Base-by-base conservation (phyloP, 257 asterid species). In the Scutellaria galericulata region DNA sequence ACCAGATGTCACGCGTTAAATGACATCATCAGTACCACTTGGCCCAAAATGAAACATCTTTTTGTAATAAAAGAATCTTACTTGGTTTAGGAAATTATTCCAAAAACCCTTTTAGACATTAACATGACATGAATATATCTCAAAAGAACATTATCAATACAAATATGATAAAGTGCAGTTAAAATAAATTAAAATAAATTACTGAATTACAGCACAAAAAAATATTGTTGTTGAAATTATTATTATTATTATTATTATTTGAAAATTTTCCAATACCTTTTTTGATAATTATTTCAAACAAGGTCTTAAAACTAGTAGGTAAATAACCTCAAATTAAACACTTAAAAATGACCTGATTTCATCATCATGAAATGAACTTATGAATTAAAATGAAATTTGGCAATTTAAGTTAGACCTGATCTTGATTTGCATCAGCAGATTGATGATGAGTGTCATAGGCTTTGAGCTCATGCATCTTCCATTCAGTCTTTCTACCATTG, bases 401-500 rank as follows among this genome's bases (percentile, higher is more conserved):
- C 3, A 31, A 31, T 31, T 1, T 48, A 42, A 40, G 7, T 2
- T 10, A 24, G 11, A 70, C 75, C 68, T 58, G 18, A 18, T 18
- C 59, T 9, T 8, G 46, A 56, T 70, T 35, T 40, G 45, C 74
- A 56, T 14, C 37, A 47, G 61, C 9, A 27, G 50, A 24, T 45
- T 46, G 8, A 48, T 47, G 27, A 10, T 48, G 8, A 35, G 6
- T 6, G 11, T 39, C 71, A 48, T 15, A 51, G 7, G 58, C 20
- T 39, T 74, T 74, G 11, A 66, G 66, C 41, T 74, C 79, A 20
- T 74, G 66, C 79, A 74, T 74, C 11, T 74, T 74, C 79, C 79
- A 66, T 4, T 20, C 27, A 2, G 79, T 74, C 50, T 74, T 74
- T 0, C 15, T 18, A 5, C 79, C 79, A 1, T 57, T 37, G 0